Evolutionary conservation across 2,329 filamentous ascomycete species (phyloP).

Genomic region (Trichoderma asperellum): DNA sequence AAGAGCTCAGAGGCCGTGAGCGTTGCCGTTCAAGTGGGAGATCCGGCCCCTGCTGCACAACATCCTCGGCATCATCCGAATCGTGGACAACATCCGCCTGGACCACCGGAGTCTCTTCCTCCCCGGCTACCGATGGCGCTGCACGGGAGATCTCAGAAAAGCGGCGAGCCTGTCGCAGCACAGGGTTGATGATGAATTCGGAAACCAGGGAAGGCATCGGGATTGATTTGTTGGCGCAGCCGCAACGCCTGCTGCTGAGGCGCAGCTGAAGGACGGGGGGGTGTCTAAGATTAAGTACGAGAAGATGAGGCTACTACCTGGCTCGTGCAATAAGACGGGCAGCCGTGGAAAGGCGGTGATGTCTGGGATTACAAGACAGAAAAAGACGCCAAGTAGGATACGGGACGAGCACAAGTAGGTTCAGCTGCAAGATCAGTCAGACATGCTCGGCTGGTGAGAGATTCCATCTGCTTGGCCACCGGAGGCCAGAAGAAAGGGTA

Average conservation of each 20-base stretch:
- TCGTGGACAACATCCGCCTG: conserved; percentile 37
- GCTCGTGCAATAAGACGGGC: conserved; percentile 2
- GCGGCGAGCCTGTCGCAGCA: conserved; percentile 67
- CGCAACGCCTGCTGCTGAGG: conserved; percentile 12
- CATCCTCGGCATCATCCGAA: conserved; percentile 34
- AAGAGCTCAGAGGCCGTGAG: conserved; percentile 41
- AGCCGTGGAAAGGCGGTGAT: conserved; percentile 17
- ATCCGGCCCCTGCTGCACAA: conserved; percentile 26
- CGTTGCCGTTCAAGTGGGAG: conserved; percentile 35
- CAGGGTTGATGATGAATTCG: conserved; percentile 68
- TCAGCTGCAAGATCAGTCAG: background rate
- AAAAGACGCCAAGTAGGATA: background rate
- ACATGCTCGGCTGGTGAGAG: background rate
- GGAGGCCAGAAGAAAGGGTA: background rate
- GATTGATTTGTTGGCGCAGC: conserved; percentile 15
- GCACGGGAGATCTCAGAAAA: conserved; percentile 58
- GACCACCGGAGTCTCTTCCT: conserved; percentile 37
- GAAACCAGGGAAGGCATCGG: conserved; percentile 66
- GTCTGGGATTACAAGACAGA: background rate
- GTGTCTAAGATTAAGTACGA: conserved; percentile 7
- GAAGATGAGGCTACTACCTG: conserved; percentile 13
- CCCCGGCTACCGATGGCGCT: conserved; percentile 41
- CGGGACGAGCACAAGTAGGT: background rate
- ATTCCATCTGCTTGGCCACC: conserved; percentile 15
- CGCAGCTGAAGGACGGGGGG: conserved; percentile 12